These are phyloP conservation scores for Dendrobium huoshanense DNA, from an alignment of 106 monocot species.

Conservation along the genomic window DNA sequence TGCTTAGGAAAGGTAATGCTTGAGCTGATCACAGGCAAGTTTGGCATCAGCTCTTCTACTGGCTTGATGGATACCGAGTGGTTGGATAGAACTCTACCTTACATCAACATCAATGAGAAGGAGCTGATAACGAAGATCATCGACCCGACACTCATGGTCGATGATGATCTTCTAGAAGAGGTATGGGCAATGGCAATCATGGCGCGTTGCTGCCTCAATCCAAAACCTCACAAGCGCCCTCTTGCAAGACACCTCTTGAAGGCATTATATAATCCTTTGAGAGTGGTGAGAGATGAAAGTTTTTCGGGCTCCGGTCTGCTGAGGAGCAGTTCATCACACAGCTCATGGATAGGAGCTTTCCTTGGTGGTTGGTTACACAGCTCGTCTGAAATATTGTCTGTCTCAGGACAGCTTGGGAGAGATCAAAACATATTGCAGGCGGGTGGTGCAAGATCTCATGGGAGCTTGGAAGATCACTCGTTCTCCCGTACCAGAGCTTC, in stretches of 20 bases:
- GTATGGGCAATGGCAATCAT: slow-evolving; percentile 55
- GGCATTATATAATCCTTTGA: slow-evolving; percentile 60
- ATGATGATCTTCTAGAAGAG: slow-evolving; percentile 62
- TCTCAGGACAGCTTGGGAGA: slow-evolving; percentile 11
- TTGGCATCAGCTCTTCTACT: slow-evolving; percentile 25
- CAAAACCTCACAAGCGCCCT: slow-evolving; percentile 52
- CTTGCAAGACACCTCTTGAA: slow-evolving; percentile 42
- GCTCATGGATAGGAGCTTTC: slow-evolving; percentile 53
- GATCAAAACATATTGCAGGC: slow-evolving; percentile 12
- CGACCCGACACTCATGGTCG: slow-evolving; percentile 51
- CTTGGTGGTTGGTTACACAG: slow-evolving; percentile 43
- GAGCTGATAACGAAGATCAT: slow-evolving; percentile 44
- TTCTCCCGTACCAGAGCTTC: slow-evolving; percentile 31
- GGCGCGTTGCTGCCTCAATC: slow-evolving; percentile 57
- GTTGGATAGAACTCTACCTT: slow-evolving; percentile 28
- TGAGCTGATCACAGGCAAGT: slow-evolving; percentile 39
- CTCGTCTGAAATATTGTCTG: slow-evolving; percentile 13
- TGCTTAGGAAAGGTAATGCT: slow-evolving; percentile 68
- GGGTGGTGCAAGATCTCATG: slow-evolving; percentile 21
- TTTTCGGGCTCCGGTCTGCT: slow-evolving; percentile 21
- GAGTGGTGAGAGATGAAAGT: slow-evolving; percentile 37
- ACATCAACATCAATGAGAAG: slow-evolving; percentile 40
- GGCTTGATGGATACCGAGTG: slow-evolving; percentile 23
- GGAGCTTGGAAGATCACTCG: slow-evolving; percentile 39
- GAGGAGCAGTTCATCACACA: slow-evolving; percentile 32